Evolutionary conservation across 2,329 filamentous ascomycete species (phyloP).

Genomic region (Colletotrichum nymphaeae): DNA sequence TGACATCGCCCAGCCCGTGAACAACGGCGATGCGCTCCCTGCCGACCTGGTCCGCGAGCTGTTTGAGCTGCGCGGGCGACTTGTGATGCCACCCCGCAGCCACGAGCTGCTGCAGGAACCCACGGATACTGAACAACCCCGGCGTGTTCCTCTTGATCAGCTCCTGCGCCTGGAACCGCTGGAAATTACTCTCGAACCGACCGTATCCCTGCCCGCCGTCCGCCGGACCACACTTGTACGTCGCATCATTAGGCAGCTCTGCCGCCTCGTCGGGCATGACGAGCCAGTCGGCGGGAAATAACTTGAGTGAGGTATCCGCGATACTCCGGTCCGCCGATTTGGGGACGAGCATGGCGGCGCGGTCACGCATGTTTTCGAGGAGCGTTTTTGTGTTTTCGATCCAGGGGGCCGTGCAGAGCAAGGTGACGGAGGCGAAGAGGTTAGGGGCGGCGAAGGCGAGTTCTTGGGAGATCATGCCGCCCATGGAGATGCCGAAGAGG

Average conservation of each 20-base stretch:
- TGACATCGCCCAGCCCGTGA: slow-evolving; percentile 81
- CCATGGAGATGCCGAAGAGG: slow-evolving; percentile 83
- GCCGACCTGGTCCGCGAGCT: slow-evolving; percentile 76
- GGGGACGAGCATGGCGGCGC: slow-evolving; percentile 71
- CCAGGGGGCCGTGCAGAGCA: slow-evolving; percentile 71
- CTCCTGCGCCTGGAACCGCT: slow-evolving; percentile 86
- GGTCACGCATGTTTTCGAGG: slow-evolving; percentile 71
- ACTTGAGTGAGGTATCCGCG: slow-evolving; percentile 69
- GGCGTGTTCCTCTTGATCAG: slow-evolving; percentile 75
- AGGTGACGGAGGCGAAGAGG: slow-evolving; percentile 65
- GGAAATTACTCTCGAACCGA: slow-evolving; percentile 79
- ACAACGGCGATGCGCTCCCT: slow-evolving; percentile 80
- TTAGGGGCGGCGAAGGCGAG: slow-evolving; percentile 66
- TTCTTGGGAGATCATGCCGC: slow-evolving; percentile 94
- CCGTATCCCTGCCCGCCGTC: slow-evolving; percentile 51
- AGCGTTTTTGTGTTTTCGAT: slow-evolving; percentile 73
- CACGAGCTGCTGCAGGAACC: slow-evolving; percentile 81
- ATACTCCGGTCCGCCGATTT: slow-evolving; percentile 77
- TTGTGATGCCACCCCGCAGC: slow-evolving; percentile 87
- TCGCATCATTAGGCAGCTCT: slow-evolving; percentile 58
- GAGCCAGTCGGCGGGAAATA: slow-evolving; percentile 77
- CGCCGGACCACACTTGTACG: slow-evolving; percentile 51
- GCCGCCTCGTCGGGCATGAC: slow-evolving; percentile 65
- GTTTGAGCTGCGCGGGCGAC: slow-evolving; percentile 70
- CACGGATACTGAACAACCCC: slow-evolving; percentile 70